phyloP scores from a whole-genome alignment of 352 stramenopile genomes.

The Globisporangium rhizosaccharum region DNA sequence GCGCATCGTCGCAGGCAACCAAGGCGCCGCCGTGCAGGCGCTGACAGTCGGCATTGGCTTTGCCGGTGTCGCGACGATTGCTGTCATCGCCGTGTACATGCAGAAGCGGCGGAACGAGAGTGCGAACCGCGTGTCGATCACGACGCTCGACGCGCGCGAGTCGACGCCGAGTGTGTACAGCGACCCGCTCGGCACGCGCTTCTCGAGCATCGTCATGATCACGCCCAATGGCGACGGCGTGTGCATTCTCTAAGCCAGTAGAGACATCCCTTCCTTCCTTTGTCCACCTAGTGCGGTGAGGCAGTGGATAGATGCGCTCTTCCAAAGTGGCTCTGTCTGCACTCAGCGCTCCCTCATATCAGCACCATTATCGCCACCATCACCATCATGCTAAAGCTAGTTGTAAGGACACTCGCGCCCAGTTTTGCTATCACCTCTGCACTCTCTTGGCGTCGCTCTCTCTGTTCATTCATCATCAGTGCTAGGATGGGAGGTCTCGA shows the following conservation, averaged over 20 bases:
- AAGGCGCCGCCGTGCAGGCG: slow-evolving; percentile 5
- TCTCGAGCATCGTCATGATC: slow-evolving; percentile 87
- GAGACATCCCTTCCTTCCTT: no score
- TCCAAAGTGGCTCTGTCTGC: neutral
- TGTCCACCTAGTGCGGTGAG: no score
- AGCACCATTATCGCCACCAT: no score
- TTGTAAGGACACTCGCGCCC: neutral
- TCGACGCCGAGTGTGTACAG: slow-evolving; percentile 67
- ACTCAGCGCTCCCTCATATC: neutral
- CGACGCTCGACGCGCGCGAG: slow-evolving; percentile 29
- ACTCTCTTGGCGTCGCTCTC: neutral
- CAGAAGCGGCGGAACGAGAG: slow-evolving; percentile 21
- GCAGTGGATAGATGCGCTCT: neutral
- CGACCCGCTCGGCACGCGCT: slow-evolving; percentile 69
- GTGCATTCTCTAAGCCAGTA: slow-evolving; percentile 55
- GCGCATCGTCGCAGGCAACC: slow-evolving; percentile 21
- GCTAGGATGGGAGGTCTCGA: no score
- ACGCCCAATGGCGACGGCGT: slow-evolving; percentile 75
- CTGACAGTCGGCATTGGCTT: slow-evolving; percentile 17
- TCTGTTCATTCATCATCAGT: neutral
- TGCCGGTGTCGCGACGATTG: slow-evolving; percentile 33
- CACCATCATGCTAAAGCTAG: neutral
- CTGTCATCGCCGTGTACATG: slow-evolving; percentile 53
- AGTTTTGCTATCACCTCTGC: neutral
- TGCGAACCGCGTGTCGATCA: slow-evolving; percentile 26